phyloP scores from a whole-genome alignment of 1,284 basidiomycete genomes.

The Heterobasidion occidentale region DNA sequence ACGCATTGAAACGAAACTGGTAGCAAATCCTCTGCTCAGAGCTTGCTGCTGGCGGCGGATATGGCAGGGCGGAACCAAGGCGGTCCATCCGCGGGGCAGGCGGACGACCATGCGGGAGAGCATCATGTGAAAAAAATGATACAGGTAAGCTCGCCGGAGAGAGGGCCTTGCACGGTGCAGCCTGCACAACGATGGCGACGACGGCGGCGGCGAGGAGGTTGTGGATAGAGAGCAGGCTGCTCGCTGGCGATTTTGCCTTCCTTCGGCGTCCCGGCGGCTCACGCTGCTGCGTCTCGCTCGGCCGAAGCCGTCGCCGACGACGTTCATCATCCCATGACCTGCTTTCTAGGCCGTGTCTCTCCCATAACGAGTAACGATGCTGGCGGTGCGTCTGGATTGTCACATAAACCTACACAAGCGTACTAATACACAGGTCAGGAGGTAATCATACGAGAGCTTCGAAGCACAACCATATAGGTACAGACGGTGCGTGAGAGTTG shows the following conservation, averaged over 20 bases:
- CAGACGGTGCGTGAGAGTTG: too few relatives aligned
- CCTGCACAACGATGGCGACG: neutral
- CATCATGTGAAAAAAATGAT: neutral
- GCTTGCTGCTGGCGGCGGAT: neutral
- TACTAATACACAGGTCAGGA: too few relatives aligned
- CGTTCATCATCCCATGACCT: neutral
- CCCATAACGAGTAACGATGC: too few relatives aligned
- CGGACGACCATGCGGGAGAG: neutral
- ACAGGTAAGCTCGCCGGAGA: neutral
- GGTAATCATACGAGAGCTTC: too few relatives aligned
- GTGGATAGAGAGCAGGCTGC: neutral
- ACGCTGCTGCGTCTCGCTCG: neutral
- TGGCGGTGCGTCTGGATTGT: neutral
- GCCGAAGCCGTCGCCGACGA: neutral
- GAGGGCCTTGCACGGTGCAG: neutral
- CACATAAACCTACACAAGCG: neutral
- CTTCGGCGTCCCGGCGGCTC: neutral
- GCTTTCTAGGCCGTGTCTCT: too few relatives aligned
- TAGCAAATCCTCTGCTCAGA: slow-evolving; percentile 19
- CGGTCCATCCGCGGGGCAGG: neutral
- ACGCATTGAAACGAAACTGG: slow-evolving; percentile 20
- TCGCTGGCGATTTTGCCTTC: neutral
- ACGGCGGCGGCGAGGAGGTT: neutral
- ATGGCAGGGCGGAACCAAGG: neutral
- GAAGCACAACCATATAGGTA: too few relatives aligned